Percentiles rank a stretch among this genome's conserved stretches.
Conservation (phyloP, 208 protist genomes). For the Tritrichomonas musculus region DNA sequence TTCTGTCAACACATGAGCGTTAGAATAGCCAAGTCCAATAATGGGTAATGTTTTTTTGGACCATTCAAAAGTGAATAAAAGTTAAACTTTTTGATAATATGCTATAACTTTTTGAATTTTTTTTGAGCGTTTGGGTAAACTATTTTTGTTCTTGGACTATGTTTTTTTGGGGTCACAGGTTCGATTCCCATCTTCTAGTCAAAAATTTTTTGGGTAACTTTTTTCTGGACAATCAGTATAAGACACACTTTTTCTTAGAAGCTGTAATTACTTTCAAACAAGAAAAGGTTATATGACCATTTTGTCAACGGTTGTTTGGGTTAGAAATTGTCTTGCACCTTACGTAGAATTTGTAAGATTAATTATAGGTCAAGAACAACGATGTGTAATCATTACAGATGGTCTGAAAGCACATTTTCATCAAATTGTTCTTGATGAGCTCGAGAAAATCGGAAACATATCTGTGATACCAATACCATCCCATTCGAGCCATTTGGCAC, state of each 20-base stretch:
- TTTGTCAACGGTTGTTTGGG: background rate
- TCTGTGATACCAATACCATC: background rate
- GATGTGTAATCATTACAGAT: background rate
- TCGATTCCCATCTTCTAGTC: no score
- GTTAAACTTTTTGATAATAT: no score
- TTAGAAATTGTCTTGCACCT: background rate
- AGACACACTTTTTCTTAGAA: background rate
- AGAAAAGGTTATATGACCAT: background rate
- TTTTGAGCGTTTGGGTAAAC: no score
- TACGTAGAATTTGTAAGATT: background rate
- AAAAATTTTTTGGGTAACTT: no score
- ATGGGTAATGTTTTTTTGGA: no score
- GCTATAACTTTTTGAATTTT: no score
- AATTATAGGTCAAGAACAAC: background rate
- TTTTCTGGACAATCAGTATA: no score
- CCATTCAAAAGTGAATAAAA: no score
- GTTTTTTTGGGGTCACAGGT: no score
- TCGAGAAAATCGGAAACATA: background rate
- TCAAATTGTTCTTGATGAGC: background rate
- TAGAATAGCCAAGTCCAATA: no score
- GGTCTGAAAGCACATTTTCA: background rate
- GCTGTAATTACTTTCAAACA: background rate
- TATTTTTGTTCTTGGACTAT: no score
- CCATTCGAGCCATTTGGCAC: background rate
- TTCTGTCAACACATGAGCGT: no score